Conservation (phyloP, 2,329 filamentous ascomycete genomes). For the Tolypocladium nubicola region DNA sequence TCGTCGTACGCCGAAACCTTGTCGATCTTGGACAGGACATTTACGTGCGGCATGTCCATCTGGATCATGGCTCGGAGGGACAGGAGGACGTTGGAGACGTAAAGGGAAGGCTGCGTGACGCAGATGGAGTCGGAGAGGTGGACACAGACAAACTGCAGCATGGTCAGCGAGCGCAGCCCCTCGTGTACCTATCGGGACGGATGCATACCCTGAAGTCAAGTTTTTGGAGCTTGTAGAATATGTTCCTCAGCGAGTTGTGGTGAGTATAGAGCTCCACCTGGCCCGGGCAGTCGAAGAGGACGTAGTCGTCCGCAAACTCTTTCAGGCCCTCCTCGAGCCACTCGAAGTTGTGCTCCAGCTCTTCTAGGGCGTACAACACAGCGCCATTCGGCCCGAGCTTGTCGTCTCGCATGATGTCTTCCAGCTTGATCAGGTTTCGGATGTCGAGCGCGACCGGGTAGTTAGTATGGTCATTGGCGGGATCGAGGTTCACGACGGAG, state of each 20-base stretch:
- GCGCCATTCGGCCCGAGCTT: constrained; percentile 86
- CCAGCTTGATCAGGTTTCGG: constrained; percentile 75
- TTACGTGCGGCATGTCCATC: constrained; percentile 92
- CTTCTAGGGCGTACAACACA: constrained; percentile 86
- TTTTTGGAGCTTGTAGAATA: constrained; percentile 86
- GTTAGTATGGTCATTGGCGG: constrained; percentile 85
- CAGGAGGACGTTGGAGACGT: constrained; percentile 87
- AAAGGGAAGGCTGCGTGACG: constrained; percentile 84
- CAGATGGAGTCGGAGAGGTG: constrained; percentile 93
- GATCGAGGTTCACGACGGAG: constrained; percentile 92
- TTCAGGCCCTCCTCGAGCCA: constrained; percentile 80
- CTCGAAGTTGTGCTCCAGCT: constrained; percentile 86
- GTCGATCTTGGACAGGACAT: constrained; percentile 96
- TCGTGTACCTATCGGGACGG: background rate
- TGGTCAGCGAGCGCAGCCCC: constrained; percentile 7
- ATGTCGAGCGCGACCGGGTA: constrained; percentile 90
- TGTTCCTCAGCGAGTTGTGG: constrained; percentile 81
- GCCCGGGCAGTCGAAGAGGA: constrained; percentile 92
- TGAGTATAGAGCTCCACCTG: constrained; percentile 97
- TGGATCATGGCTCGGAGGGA: constrained; percentile 95
- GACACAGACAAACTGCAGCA: constrained; percentile 70
- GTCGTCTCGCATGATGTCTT: constrained; percentile 91
- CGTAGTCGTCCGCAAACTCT: constrained; percentile 76
- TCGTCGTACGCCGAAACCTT: constrained; percentile 78
- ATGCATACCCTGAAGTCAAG: constrained; percentile 69